Evolutionary conservation across 148 eudicot species (phyloP).

Genomic region (Amaranthus cruentus): DNA sequence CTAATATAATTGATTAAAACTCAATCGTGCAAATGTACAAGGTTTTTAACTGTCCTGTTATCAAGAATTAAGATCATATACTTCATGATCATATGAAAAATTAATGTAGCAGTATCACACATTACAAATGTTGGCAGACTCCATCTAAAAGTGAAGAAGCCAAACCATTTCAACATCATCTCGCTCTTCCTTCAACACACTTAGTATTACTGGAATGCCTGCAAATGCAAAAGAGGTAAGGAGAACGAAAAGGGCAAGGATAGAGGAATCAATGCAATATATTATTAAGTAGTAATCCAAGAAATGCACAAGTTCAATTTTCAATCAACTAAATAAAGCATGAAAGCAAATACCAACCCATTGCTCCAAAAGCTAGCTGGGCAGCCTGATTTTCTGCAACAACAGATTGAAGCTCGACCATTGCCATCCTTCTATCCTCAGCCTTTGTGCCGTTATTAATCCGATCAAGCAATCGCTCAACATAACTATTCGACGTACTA

Average conservation of each 20-base stretch:
- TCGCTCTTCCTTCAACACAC: conserved; percentile 87
- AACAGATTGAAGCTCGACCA: conserved; percentile 89
- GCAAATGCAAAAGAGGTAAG: conserved; percentile 17
- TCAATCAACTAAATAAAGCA: conserved; percentile 7
- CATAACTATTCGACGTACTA: conserved; percentile 48
- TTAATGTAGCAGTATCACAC: neutral
- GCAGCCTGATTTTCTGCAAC: conserved; percentile 88
- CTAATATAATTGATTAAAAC: neutral
- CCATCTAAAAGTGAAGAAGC: neutral
- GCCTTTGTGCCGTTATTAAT: conserved; percentile 82
- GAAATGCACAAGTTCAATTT: neutral
- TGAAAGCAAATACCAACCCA: conserved; percentile 51
- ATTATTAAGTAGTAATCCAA: neutral
- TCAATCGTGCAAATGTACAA: neutral
- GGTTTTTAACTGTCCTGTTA: neutral
- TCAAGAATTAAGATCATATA: neutral
- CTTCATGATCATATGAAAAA: neutral
- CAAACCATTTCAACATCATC: conserved; percentile 96
- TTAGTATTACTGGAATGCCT: conserved; percentile 84
- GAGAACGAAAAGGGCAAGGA: too few relatives aligned
- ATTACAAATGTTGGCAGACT: neutral
- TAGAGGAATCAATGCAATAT: conserved; percentile 10
- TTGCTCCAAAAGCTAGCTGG: conserved; percentile 97
- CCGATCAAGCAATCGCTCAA: conserved; percentile 94
- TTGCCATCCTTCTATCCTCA: conserved; percentile 85